These are phyloP conservation scores for Diaporthe ilicicola DNA, from an alignment of 2,329 filamentous ascomycete species.

Conservation along the genomic window DNA sequence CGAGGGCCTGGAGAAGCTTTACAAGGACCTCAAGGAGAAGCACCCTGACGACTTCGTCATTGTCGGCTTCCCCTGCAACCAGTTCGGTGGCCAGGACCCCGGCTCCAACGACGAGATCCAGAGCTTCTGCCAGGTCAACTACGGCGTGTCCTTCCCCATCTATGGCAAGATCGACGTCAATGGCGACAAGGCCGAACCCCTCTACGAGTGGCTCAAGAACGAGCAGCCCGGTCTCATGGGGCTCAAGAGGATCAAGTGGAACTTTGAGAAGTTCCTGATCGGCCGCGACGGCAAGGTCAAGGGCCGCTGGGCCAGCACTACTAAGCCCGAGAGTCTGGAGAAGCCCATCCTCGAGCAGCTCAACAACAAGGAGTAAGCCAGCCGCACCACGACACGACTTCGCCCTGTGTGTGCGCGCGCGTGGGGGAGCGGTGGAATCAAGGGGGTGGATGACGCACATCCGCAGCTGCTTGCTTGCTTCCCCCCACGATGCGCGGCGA, in stretches of 20 bases:
- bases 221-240: constrained; percentile 85
- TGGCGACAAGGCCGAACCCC: constrained; percentile 79
- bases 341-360: constrained; percentile 79
- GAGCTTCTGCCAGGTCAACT: constrained; percentile 90
- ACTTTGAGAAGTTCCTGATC: constrained; percentile 98
- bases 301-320: constrained; percentile 85
- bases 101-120: constrained; percentile 84
- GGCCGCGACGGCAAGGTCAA: constrained; percentile 86
- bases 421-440: background rate
- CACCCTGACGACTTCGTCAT: constrained; percentile 82
- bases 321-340: constrained; percentile 85
- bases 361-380: constrained; percentile 57
- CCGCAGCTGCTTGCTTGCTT: background rate
- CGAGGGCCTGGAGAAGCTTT: constrained; percentile 87
- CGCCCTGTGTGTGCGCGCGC: background rate
- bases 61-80: constrained; percentile 98
- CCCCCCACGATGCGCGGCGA: constrained; percentile 8
- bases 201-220: constrained; percentile 80
- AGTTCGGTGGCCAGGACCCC: constrained; percentile 92
- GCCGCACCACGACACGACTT: constrained; percentile 21
- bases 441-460: background rate
- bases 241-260: constrained; percentile 96
- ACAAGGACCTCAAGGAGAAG: constrained; percentile 76
- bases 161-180: constrained; percentile 95
- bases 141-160: constrained; percentile 91